Evolutionary conservation across 1,139 yeast species (phyloP), one percentile per base, ranked within the genome.

Genomic region (Lodderomyces theae): DNA sequence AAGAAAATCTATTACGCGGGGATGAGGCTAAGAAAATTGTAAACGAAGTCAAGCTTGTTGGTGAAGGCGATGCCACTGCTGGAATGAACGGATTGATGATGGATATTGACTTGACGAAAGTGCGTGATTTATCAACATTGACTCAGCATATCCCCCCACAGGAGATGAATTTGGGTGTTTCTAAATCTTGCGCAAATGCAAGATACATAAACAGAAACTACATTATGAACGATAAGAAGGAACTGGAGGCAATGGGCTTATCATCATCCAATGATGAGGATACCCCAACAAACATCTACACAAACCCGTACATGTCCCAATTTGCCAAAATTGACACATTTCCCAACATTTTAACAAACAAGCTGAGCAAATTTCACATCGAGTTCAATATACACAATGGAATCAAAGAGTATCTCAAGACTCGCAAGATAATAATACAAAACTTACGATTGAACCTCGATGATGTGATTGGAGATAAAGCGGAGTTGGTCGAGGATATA

Each of bases 391-490:
- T 73, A 2, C 70, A 79, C 13, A 66, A 74, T 18, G 58, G 66
- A 3, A 60, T 80, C n/a, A 64, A 74, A 37, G 54, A 62, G 9
- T 63, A 69, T 10, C 63, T 84, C 40, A 66, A 68, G 44, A 62
- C 64, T 2, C 80, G 80, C 74, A 64, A 66, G 8, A 63, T 68
- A 10, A 55, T 69, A 26, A 73, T 82, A 1, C 56, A 69, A 0
- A 66, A 68, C 36, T 61, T 65, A 26, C 66, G 61, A 28, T 50
- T 46, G 39, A 39, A 22, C 15, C 21, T 35, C 3, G 19, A 26
- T 69, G 45, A 67, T 60, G 45, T 62, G n/a, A 72, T 76, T n/a
- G 90, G 82, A 40, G 90, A 83, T 38, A 72, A 85, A 44, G 82
- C 77, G 28, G 90, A 84, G 43, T 52, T 84, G 43, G 63, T 80